Evolutionary conservation across 441 rosid species (phyloP), one percentile per base, ranked within the genome.

Genomic region (Sinapis alba): DNA sequence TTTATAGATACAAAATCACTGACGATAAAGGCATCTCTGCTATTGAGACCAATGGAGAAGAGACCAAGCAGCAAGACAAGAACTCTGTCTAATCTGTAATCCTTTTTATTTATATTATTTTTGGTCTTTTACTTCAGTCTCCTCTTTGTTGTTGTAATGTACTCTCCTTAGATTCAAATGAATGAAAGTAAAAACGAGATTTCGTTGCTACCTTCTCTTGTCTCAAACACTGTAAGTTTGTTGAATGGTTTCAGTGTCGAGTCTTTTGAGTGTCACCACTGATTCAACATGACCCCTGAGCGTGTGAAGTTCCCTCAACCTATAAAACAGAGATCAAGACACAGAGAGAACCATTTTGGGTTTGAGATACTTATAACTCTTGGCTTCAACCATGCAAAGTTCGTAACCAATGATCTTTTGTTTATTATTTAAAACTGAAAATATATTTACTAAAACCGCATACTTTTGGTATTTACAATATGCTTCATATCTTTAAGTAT

Each of bases 1-100:
- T 89, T 89, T 86, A 78, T 62, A 79, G 74, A 77, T 86, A 88
- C 80, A 88, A 86, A 83, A 81, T 68, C 63, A 69, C 41, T 57
- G 53, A 54, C 6, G 58, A 67, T 21, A 59, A 45, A 41, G 15
- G 4, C 15, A n/a, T 6, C 9, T n/a, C 62, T 77, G 70, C 45
- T 54, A 41, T 69, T 41, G 85, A 77, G 68, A 51, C 30, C 23
- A 75, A 59, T 16, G 67, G 9, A 60, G 68, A 68, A 15, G 43
- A 28, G 57, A 30, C 36, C 26, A 62, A 72, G 62, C n/a, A 26
- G 20, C 57, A 21, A 62, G 76, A 23, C 24, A 72, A 72, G 41
- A 72, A 21, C 69, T 30, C 76, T 26, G 63, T 38, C 26, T 72
- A 68, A 72, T 62, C 28, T 16, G 13, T 5, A 24, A 70, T 10